Conservation (phyloP, 257 asterid genomes). For the Marsdenia floribunda region DNA sequence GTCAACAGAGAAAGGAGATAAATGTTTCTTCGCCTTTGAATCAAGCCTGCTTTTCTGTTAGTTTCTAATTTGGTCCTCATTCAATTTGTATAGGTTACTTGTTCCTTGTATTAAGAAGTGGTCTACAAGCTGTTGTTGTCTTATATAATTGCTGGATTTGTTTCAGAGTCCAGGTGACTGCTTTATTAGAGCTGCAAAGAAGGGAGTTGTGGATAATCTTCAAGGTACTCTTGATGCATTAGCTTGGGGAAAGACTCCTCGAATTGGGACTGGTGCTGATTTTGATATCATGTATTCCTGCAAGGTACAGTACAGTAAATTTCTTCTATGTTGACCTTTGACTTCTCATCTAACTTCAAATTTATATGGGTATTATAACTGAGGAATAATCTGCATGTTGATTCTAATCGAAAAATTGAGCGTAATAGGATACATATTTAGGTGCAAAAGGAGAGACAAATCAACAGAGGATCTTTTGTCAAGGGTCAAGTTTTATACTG, state of each 20-base stretch:
- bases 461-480: neutral
- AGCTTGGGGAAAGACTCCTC: constrained; percentile 83
- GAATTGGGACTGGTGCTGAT: constrained; percentile 67
- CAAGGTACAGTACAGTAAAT: constrained; percentile 53
- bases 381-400: neutral
- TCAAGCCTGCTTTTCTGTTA: constrained; percentile 80
- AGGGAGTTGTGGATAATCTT: constrained; percentile 56
- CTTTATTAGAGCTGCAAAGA: constrained; percentile 72
- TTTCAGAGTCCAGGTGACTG: constrained; percentile 68
- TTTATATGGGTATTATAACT: neutral
- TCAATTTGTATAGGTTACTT: constrained; percentile 9
- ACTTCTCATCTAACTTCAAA: neutral
- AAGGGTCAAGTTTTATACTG: neutral
- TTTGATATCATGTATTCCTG: constrained; percentile 57
- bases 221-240: constrained; percentile 77
- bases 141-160: constrained; percentile 19
- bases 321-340: neutral
- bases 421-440: neutral
- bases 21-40: constrained; percentile 55
- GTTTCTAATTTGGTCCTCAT: constrained; percentile 24
- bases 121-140: neutral
- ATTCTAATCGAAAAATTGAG: neutral
- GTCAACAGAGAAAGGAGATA: constrained; percentile 66
- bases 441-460: neutral
- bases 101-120: neutral